These are phyloP conservation scores for Arabidopsis hybrid DNA, from an alignment of 441 rosid genomes.

Conservation along the genomic window DNA sequence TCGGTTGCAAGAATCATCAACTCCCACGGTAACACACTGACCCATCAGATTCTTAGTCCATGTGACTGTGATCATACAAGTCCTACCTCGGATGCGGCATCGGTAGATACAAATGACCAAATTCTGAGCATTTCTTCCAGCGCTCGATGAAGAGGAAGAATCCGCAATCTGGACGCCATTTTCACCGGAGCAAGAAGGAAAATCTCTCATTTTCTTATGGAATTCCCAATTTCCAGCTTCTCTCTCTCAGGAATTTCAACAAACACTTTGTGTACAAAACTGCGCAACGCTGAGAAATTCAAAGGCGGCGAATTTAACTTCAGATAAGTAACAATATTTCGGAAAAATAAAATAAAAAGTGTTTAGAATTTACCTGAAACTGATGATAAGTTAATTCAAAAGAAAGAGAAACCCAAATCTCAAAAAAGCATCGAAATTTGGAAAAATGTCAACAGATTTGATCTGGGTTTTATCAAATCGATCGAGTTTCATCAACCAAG, in stretches of 20 bases:
- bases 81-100: slow-evolving; percentile 60
- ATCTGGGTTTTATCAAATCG: slow-evolving; percentile 31
- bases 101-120: slow-evolving; percentile 80
- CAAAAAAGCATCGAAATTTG: slow-evolving; percentile 27
- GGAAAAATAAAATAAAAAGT: neutral
- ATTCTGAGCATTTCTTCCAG: slow-evolving; percentile 71
- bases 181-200: slow-evolving; percentile 96
- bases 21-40: slow-evolving; percentile 75
- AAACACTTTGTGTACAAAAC: slow-evolving; percentile 26
- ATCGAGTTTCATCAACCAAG: slow-evolving; percentile 28
- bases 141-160: slow-evolving; percentile 63
- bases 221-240: slow-evolving; percentile 41
- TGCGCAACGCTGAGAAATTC: slow-evolving; percentile 34
- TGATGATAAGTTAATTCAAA: slow-evolving; percentile 35
- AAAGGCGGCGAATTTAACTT: slow-evolving; percentile 27
- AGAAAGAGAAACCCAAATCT: slow-evolving; percentile 35
- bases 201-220: slow-evolving; percentile 69
- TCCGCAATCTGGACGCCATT: slow-evolving; percentile 90
- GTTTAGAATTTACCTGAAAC: slow-evolving; percentile 23
- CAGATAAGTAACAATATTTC: slow-evolving; percentile 15
- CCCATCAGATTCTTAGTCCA: slow-evolving; percentile 93
- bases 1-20: slow-evolving; percentile 70
- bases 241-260: slow-evolving; percentile 36
- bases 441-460: slow-evolving; percentile 30
- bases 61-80: slow-evolving; percentile 74